Evolutionary conservation across 2,329 filamentous ascomycete species (phyloP).

Genomic region (Emmonsiellopsis sp.): DNA sequence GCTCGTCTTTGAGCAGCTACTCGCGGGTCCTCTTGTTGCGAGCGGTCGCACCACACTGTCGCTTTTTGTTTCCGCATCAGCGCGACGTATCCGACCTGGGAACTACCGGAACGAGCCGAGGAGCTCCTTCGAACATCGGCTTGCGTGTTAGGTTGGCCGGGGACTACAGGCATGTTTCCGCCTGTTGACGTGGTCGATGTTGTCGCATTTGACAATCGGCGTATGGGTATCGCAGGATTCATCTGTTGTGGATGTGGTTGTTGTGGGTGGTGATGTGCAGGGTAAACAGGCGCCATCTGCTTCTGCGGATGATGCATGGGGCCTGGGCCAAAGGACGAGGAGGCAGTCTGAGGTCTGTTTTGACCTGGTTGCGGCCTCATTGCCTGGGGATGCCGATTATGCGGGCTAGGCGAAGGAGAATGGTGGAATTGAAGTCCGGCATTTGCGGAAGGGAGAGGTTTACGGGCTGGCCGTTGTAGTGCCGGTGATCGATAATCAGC

Average conservation of each 20-base stretch:
- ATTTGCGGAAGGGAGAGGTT: conserved; percentile 11
- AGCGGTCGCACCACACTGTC: conserved; percentile 94
- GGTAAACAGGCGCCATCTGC: conserved; percentile 6
- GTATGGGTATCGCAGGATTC: conserved; percentile 12
- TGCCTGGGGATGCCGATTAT: neutral
- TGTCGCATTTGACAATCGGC: conserved; percentile 32
- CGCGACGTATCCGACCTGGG: conserved; percentile 76
- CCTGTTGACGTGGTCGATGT: conserved; percentile 33
- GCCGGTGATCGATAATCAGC: conserved; percentile 13
- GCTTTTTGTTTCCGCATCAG: conserved; percentile 95
- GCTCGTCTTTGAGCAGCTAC: conserved; percentile 73
- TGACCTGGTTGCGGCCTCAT: conserved; percentile 6
- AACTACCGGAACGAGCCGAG: conserved; percentile 64
- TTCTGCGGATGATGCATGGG: conserved; percentile 8
- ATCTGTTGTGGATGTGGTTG: neutral
- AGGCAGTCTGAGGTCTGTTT: conserved; percentile 9
- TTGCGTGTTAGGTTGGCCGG: conserved; percentile 18
- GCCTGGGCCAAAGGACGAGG: conserved; percentile 9
- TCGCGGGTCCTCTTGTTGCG: conserved; percentile 84
- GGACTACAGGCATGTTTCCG: conserved; percentile 17
- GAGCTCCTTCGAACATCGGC: conserved; percentile 58
- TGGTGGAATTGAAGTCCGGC: conserved; percentile 13
- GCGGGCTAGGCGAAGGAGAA: conserved; percentile 1
- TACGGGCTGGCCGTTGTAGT: conserved; percentile 12
- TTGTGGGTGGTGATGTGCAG: conserved; percentile 6